Conservation (phyloP, 2,329 filamentous ascomycete genomes). For the Paraphaeosphaeria sporulosa region DNA sequence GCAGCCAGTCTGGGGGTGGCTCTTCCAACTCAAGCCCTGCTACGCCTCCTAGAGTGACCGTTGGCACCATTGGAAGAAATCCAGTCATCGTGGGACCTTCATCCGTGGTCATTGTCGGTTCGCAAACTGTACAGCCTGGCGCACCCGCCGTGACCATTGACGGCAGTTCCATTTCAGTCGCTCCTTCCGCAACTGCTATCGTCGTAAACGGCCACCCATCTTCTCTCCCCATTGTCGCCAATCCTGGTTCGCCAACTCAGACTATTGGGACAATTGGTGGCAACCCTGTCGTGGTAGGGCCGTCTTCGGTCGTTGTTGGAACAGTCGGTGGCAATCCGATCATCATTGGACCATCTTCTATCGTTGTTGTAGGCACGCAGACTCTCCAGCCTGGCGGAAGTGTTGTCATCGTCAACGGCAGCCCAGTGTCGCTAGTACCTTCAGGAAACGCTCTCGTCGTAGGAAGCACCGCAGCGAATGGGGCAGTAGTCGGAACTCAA, state of each 20-base stretch:
- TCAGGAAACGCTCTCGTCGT: slow-evolving; percentile 40
- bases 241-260: slow-evolving; percentile 37
- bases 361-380: slow-evolving; percentile 44
- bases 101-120: slow-evolving; percentile 43
- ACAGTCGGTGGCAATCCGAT: slow-evolving; percentile 37
- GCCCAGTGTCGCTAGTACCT: slow-evolving; percentile 37
- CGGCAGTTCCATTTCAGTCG: slow-evolving; percentile 43
- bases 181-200: slow-evolving; percentile 47
- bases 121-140: slow-evolving; percentile 45
- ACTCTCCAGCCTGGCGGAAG: slow-evolving; percentile 46
- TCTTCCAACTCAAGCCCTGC: slow-evolving; percentile 23
- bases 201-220: slow-evolving; percentile 44
- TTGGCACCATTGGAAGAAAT: slow-evolving; percentile 37
- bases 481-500: slow-evolving; percentile 34
- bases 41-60: slow-evolving; percentile 19
- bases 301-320: slow-evolving; percentile 24
- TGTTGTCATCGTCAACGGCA: slow-evolving; percentile 46
- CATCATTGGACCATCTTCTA: slow-evolving; percentile 41
- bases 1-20: background rate
- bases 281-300: slow-evolving; percentile 38
- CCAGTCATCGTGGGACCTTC: slow-evolving; percentile 44
- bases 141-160: slow-evolving; percentile 45
- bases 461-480: slow-evolving; percentile 26
- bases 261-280: slow-evolving; percentile 39
- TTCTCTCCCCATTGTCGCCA: slow-evolving; percentile 26